Percentiles rank a stretch among this genome's conserved stretches.
phyloP scores from a whole-genome alignment of 441 rosid species.

The Brassica hybrid region DNA sequence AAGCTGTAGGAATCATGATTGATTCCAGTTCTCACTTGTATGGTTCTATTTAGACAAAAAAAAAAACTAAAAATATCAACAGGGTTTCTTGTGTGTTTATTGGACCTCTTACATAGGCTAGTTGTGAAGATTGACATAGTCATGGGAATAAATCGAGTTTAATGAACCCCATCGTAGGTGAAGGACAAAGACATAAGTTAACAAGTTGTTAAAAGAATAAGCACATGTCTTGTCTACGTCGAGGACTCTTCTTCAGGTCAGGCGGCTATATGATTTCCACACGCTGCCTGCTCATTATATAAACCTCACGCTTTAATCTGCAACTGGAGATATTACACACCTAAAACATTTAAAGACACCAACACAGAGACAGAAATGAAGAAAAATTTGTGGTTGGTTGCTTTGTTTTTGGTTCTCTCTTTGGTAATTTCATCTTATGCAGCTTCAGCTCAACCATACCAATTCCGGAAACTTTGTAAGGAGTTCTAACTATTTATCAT shows the following conservation, averaged over 20 bases:
- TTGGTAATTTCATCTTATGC: slow-evolving; percentile 17
- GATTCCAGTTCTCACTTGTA: not conserved
- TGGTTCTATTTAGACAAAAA: no score
- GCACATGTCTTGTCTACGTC: not conserved
- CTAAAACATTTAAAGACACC: not conserved
- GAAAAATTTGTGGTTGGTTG: slow-evolving; percentile 6
- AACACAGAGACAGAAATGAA: slow-evolving; percentile 24
- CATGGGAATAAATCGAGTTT: not conserved
- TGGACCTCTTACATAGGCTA: not conserved
- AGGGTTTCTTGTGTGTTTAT: not conserved
- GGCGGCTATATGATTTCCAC: not conserved
- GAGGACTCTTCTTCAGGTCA: not conserved
- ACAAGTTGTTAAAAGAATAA: not conserved
- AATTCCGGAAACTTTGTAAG: slow-evolving; percentile 30
- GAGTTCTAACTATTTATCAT: not conserved
- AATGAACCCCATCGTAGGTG: not conserved
- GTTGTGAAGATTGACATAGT: not conserved
- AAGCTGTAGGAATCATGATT: not conserved
- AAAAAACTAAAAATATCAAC: not conserved
- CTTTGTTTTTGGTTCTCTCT: slow-evolving; percentile 21
- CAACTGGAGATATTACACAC: not conserved
- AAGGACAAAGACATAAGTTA: not conserved
- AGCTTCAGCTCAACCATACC: slow-evolving; percentile 13
- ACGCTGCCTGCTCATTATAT: slow-evolving; percentile 3
- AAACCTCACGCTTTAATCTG: slow-evolving; percentile 6